A percentile compares a stretch with the other conserved stretches of the same genome.
Conservation (phyloP, 345 rosid genomes). For the Eucalyptus grandis region DNA sequence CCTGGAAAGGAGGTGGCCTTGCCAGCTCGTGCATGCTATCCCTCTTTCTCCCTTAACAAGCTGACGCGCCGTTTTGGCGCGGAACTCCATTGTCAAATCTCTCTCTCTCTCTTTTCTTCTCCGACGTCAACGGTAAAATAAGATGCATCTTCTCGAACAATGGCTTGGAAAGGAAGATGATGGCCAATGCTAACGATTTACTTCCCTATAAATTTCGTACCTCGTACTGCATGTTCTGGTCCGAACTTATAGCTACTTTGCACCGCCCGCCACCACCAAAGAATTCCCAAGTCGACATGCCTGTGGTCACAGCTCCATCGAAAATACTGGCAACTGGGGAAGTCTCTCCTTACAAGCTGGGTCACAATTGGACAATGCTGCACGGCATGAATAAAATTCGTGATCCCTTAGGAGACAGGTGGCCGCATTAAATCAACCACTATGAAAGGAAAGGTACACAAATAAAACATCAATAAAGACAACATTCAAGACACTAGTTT, state of each 20-base stretch:
- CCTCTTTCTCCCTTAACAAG: neutral
- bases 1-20: neutral
- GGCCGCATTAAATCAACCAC: neutral
- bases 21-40: neutral
- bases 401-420: neutral
- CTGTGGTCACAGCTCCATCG: neutral
- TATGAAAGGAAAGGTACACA: neutral
- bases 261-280: fast-evolving
- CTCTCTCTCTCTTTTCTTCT: too few species aligned
- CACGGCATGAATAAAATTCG: neutral
- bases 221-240: neutral
- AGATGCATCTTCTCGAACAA: neutral
- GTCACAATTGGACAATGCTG: neutral
- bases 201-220: neutral
- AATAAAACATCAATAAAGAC: neutral
- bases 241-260: neutral
- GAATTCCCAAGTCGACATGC: neutral
- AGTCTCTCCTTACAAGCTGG: neutral
- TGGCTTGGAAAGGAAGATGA: neutral
- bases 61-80: neutral
- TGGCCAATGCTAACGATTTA: neutral
- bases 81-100: too few species aligned
- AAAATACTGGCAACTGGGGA: fast-evolving
- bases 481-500: neutral
- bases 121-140: neutral